Base-by-base conservation (phyloP, 1,284 basidiomycete genomes). In the Cerioporus squamosus region DNA sequence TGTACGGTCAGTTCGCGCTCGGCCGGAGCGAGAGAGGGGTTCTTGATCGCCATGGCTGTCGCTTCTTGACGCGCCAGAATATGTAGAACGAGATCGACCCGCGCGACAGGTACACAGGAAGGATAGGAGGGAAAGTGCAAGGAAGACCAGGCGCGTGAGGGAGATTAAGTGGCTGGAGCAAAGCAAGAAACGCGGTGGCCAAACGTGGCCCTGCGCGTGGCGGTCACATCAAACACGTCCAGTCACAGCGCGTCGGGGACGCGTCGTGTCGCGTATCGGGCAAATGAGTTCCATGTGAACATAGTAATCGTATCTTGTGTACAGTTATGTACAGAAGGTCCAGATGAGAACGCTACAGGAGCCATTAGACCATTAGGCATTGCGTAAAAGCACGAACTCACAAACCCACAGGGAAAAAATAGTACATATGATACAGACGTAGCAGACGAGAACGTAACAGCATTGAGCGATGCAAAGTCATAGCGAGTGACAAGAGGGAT, bases 1-100 rank as follows among this genome's bases (percentile, higher is more conserved):
- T 83, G 72, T 17, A 72, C 72, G 43, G 77, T 78, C 79, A 90
- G 81, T 51, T 86, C 85, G 31, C 74, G 74, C 66, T 85, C 81
- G 15, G 45, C 51, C 12, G 53, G 14, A 29, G 44, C 42, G 33
- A 36, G 33, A 36, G 33, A 36, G 3, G 33, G 33, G 29, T 40
- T 12, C 22, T 50, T 5, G 45, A 47, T 22, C 3, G 55, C 48
- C 48, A 53, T 46, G 20, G 22, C 33, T 39, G 33, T 42, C 14
- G 7, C 33, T 26, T 45, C 5, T 26, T 45, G 14, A 18, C 9
- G 23, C 12, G 33, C 33, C 12, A 45, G 44, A 22, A 22, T 2
- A 17, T 18, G 40, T 18, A 36, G n/a, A 44, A 33, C 12, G 8
- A 33, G 26, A 29, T 9, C 26, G 26, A 29, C 9, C 5, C 9